Evolutionary conservation across 2,329 filamentous ascomycete species (phyloP), one percentile per base, ranked within the genome.

Genomic region (Beauveria scarabaeidicola): DNA sequence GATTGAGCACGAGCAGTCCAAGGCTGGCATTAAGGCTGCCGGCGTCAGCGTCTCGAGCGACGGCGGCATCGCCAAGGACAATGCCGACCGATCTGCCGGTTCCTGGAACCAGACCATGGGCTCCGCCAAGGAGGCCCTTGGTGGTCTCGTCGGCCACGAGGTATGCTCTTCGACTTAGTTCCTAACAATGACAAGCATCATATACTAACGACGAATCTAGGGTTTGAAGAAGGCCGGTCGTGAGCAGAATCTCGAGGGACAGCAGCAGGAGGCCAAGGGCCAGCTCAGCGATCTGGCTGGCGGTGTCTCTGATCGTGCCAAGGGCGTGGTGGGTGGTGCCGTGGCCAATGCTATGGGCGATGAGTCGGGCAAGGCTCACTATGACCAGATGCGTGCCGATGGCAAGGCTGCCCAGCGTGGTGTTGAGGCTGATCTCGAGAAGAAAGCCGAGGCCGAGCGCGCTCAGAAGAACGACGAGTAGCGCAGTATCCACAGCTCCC

Each of bases 51-150:
- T 89, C 61, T 87, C 87, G 11, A 78, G 86, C 54, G 82, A 84
- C 0, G 90, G 90, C 52, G 87, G 85, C 40, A 77, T 89, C 52
- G 81, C 86, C 63, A 80, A 83, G 65, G 90, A 96, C 73, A 79
- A 90, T 73, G 78, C 86, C 11, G 79, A 93, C 71, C 89, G 91
- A 64, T 77, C 80, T 23, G 71, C 83, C 19, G 92, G 93, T 47
- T 80, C 81, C 19, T 95, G 88, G 86, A 90, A 96, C 77, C 92
- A 97, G 76, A 96, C 91, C 5, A 69, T 92, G n/a, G 93, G 92
- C 56, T 83, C 88, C 1, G 86, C 86, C 47, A 97, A 97, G 78
- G 90, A 97, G 72, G 78, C 86, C 5, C 64, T 94, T 1, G 93
- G 93, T 61, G 86, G 86, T 19, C 67, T 93, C 5, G 65, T 93